phyloP scores from a whole-genome alignment of 805 yeast species.

The Candida railenensis region DNA sequence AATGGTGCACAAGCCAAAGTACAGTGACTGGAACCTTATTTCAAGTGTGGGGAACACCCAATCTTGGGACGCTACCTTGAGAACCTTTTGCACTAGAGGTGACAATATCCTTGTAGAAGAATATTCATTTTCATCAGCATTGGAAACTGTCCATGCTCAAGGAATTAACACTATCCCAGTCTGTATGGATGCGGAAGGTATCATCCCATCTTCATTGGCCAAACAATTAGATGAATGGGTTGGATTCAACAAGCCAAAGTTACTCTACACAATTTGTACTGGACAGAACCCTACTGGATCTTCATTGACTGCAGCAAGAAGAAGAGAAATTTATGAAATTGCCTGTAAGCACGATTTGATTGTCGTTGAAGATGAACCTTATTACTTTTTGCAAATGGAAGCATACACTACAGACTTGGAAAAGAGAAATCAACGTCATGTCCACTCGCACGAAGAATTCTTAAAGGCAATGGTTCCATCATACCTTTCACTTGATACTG shows the following conservation, averaged over 20 bases:
- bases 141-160: slow-evolving; percentile 75
- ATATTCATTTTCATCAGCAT: slow-evolving; percentile 77
- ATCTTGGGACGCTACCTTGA: slow-evolving; percentile 78
- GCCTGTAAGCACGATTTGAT: slow-evolving; percentile 85
- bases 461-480: slow-evolving; percentile 69
- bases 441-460: slow-evolving; percentile 61
- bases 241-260: slow-evolving; percentile 66
- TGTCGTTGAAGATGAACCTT: slow-evolving; percentile 94
- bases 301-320: slow-evolving; percentile 72
- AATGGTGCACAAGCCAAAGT: slow-evolving; percentile 43
- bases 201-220: slow-evolving; percentile 70
- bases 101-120: slow-evolving; percentile 85
- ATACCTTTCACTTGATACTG: slow-evolving; percentile 70
- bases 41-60: slow-evolving; percentile 86
- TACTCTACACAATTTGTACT: slow-evolving; percentile 88
- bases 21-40: slow-evolving; percentile 66
- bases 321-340: slow-evolving; percentile 69
- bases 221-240: slow-evolving; percentile 67
- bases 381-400: slow-evolving; percentile 94
- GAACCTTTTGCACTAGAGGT: slow-evolving; percentile 75
- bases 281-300: slow-evolving; percentile 99
- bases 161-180: slow-evolving; percentile 71
- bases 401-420: slow-evolving; percentile 51
- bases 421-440: slow-evolving; percentile 30
- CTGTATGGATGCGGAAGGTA: slow-evolving; percentile 76